Evolutionary conservation across 768 basidiomycete genomes (phyloP).

Genomic region (Suillus ampliporus): DNA sequence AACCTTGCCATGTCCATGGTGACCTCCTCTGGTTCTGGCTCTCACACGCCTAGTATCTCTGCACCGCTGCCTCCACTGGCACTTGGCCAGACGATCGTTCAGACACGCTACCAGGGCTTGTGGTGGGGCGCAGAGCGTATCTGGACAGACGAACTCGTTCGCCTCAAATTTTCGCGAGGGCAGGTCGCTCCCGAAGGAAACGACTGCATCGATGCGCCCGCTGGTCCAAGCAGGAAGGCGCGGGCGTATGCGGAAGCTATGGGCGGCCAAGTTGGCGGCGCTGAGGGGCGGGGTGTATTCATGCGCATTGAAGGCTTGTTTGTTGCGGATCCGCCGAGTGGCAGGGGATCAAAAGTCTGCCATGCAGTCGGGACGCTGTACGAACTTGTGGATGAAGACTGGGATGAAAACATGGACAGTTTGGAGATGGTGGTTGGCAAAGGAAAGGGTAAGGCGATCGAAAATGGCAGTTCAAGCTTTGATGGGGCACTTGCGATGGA

Average conservation of each 20-base stretch:
- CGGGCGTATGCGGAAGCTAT: slow-evolving; percentile 31
- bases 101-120: slow-evolving; percentile 74
- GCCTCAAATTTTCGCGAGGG: slow-evolving; percentile 71
- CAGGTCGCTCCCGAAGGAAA: slow-evolving; percentile 72
- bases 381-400: slow-evolving; percentile 79
- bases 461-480: slow-evolving; percentile 10
- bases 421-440: slow-evolving; percentile 16
- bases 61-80: slow-evolving; percentile 23
- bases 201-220: slow-evolving; percentile 61
- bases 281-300: slow-evolving; percentile 69
- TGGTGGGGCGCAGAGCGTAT: slow-evolving; percentile 93
- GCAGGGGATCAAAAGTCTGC: slow-evolving; percentile 58
- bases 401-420: slow-evolving; percentile 48
- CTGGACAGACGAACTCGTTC: slow-evolving; percentile 85
- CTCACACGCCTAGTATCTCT: slow-evolving; percentile 17
- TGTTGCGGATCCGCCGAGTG: slow-evolving; percentile 56
- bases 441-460: slow-evolving; percentile 40
- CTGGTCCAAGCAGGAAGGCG: slow-evolving; percentile 53
- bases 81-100: slow-evolving; percentile 43
- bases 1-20: slow-evolving; percentile 22
- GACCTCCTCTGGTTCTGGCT: slow-evolving; percentile 11
- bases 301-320: slow-evolving; percentile 72
- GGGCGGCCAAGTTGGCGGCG: slow-evolving; percentile 46
- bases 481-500: slow-evolving; percentile 15
- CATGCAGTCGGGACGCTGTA: slow-evolving; percentile 77